These are phyloP conservation scores for Podila verticillata DNA, from an alignment of 192 early-diverging fungal species.

Conservation along the genomic window DNA sequence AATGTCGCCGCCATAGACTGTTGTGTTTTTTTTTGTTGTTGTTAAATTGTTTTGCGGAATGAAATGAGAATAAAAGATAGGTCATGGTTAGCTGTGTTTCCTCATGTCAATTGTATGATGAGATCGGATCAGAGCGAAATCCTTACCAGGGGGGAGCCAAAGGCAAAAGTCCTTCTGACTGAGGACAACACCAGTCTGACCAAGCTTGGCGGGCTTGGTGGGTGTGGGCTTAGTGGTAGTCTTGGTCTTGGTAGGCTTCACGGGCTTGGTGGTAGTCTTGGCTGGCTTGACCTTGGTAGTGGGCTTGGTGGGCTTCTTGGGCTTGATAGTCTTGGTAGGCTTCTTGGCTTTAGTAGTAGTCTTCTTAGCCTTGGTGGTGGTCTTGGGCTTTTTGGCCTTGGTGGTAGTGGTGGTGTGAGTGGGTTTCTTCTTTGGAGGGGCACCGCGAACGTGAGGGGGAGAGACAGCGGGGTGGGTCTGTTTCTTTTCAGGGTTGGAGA, in stretches of 20 bases:
- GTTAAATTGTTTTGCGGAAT: too few species aligned
- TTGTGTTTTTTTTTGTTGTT: too few species aligned
- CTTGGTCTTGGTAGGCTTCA: slow-evolving; percentile 1
- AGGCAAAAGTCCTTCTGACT: slow-evolving; percentile 30
- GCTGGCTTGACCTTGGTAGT: neutral
- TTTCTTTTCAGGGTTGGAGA: too few species aligned
- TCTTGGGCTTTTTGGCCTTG: neutral
- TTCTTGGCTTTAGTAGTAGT: neutral
- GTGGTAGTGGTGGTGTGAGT: neutral
- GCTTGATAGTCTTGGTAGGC: neutral
- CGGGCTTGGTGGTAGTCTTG: neutral
- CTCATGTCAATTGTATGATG: too few species aligned
- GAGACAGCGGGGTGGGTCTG: too few species aligned
- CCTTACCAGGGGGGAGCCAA: slow-evolving; percentile 21
- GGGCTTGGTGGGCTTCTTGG: neutral
- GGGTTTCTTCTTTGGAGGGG: neutral
- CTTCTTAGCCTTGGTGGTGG: neutral
- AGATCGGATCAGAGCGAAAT: too few species aligned
- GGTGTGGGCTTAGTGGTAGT: neutral
- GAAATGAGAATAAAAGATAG: too few species aligned
- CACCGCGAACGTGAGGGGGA: neutral
- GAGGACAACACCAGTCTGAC: slow-evolving; percentile 28
- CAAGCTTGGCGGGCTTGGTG: neutral
- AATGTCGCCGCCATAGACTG: slow-evolving; percentile 18
- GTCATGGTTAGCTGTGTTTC: too few species aligned